Percentiles rank a stretch among this genome's conserved stretches.
These are phyloP conservation scores for Gymnopus androsaceus DNA, from an alignment of 1,284 basidiomycete species.

Conservation along the genomic window DNA sequence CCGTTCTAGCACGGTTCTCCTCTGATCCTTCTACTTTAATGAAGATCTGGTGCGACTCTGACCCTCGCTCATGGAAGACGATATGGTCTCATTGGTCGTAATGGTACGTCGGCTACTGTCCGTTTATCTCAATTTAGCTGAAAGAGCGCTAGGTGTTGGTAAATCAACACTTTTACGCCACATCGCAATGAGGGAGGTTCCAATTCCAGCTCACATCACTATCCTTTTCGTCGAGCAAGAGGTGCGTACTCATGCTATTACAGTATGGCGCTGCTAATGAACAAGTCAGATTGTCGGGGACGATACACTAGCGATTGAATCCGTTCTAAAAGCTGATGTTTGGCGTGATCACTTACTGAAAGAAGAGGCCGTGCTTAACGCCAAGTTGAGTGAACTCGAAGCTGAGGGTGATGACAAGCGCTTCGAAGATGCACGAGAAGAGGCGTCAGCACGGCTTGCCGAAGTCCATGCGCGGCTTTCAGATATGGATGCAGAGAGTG, in stretches of 20 bases:
- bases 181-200: conserved; percentile 93
- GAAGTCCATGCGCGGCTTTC: conserved; percentile 91
- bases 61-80: conserved; percentile 89
- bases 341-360: conserved; percentile 90
- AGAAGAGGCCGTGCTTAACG: conserved; percentile 80
- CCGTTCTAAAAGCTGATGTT: conserved; percentile 95
- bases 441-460: conserved; percentile 81
- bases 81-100: conserved; percentile 85
- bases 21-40: conserved; percentile 9
- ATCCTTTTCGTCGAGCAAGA: conserved; percentile 99
- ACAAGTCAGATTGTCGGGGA: conserved; percentile 79
- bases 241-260: conserved; percentile 40
- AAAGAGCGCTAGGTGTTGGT: conserved; percentile 71
- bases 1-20: conserved; percentile 16
- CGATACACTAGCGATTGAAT: conserved; percentile 89
- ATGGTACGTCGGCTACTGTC: conserved; percentile 47
- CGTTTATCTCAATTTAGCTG: not conserved
- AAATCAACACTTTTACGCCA: conserved; percentile 97
- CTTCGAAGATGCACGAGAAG: conserved; percentile 83
- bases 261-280: conserved; percentile 1
- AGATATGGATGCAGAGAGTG: conserved; percentile 98
- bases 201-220: conserved; percentile 91
- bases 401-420: conserved; percentile 73
- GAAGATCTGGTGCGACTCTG: conserved; percentile 78
- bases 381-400: conserved; percentile 73